Percentiles rank a stretch among this genome's conserved stretches.
phyloP scores from a whole-genome alignment of 306 rosid species.

The Fagus crenata region DNA sequence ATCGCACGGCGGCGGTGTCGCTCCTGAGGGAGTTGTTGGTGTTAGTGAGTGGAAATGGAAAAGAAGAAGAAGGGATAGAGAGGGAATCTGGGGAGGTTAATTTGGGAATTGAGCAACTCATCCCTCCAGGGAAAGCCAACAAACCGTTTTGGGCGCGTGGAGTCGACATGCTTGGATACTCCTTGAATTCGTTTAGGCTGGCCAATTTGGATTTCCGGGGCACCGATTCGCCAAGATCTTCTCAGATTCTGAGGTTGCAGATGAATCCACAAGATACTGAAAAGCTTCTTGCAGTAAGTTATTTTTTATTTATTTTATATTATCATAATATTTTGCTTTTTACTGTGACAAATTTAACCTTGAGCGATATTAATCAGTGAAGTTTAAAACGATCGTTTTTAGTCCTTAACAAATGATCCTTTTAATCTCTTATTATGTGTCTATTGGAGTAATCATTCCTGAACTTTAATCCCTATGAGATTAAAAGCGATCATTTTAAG shows the following conservation, averaged over 20 bases:
- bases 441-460: too few species aligned
- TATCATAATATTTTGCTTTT: not conserved
- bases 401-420: too few species aligned
- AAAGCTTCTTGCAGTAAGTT: conserved; percentile 61
- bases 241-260: conserved; percentile 57
- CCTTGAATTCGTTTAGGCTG: conserved; percentile 66
- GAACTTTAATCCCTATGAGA: too few species aligned
- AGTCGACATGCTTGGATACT: conserved; percentile 82
- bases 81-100: conserved; percentile 35
- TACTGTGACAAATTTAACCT: not conserved
- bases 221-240: conserved; percentile 38
- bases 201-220: conserved; percentile 56
- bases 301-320: not conserved
- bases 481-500: too few species aligned
- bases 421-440: too few species aligned
- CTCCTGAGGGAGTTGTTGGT: conserved; percentile 48
- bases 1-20: conserved; percentile 63
- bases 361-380: too few species aligned
- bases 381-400: too few species aligned
- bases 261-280: conserved; percentile 44
- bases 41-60: conserved; percentile 17
- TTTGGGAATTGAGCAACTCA: conserved; percentile 62
- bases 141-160: conserved; percentile 97
- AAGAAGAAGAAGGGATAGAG: conserved; percentile 33
- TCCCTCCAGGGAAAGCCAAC: conserved; percentile 57